These are phyloP conservation scores for Saccharomyces hybrid DNA, from an alignment of 1,139 yeast genomes.

Conservation along the genomic window DNA sequence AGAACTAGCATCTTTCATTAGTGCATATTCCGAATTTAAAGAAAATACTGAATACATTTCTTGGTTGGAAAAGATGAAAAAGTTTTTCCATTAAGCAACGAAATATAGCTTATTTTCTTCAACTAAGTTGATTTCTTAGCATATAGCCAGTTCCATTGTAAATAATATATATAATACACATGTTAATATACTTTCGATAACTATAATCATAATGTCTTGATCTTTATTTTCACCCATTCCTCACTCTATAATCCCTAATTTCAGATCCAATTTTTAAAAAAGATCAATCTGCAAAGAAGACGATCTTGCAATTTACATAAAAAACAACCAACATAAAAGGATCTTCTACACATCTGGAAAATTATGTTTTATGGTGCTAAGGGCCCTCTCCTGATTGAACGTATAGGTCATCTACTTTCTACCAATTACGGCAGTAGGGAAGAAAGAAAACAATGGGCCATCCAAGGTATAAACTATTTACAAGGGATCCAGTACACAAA, in stretches of 20 bases:
- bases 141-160: neutral
- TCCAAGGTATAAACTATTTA: constrained; percentile 11
- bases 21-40: constrained; percentile 68
- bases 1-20: constrained; percentile 70
- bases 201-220: too few relatives aligned
- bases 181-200: neutral
- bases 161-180: neutral
- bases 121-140: neutral
- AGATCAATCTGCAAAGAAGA: too few relatives aligned
- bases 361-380: neutral
- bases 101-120: neutral
- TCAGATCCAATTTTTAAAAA: too few relatives aligned
- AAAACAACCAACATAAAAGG: neutral
- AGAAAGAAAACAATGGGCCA: constrained; percentile 11
- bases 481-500: constrained; percentile 7
- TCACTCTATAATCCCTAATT: too few relatives aligned
- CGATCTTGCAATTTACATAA: neutral
- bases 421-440: constrained; percentile 3
- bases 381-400: constrained; percentile 14
- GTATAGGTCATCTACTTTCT: constrained; percentile 11
- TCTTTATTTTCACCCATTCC: neutral
- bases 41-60: constrained; percentile 80
- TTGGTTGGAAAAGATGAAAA: constrained; percentile 66
- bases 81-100: constrained; percentile 39
- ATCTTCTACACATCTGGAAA: neutral